Base-by-base conservation (phyloP, 768 basidiomycete species). In the Chiua virens region DNA sequence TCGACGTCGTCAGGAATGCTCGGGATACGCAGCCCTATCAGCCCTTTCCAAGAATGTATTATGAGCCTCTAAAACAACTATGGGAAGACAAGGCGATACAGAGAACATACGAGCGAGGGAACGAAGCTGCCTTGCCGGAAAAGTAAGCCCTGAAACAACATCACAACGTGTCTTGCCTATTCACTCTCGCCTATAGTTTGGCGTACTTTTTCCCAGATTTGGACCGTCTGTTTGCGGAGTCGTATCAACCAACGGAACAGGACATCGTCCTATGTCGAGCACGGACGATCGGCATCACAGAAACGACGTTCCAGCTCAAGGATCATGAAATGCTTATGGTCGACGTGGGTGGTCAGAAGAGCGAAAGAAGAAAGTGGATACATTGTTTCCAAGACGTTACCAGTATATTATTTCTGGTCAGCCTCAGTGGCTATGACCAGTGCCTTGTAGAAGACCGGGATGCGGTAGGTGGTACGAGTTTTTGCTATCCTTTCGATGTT, bases 371-470 rank as follows among this genome's bases (percentile, higher is more conserved):
- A 69, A 95, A 94, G 68, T 94, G 92, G 92, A 93, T 93, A 60
- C 92, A 93, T 62, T 92, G 89, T 66, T 95, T 94, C 74, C 91
- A 94, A 72, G 90, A 95, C 63, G 93, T 96, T 46, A 95, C 92
- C 4, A 88, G 88, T 55, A 95, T 98, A 47, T 71, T 97, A 45
- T 98, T 98, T 73, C 67, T 96, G 58, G 92, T 93, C 59, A 90
- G 89, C 61, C 71, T 97, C 61, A 92, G 89, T 60, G 94, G 94
- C 49, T 98, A 94, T 67, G 93, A 97, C 66, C 90, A 95, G 64
- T 94, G 92, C 72, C 74, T 97, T 37, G 88, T 95, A 32, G 94
- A 96, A 67, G 94, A 97, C 62, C 85, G 83, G 71, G 89, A 93
- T 67, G 89, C 90, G 57, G 90, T 92, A 62, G 51, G 89, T 79